A percentile compares a stretch with the other conserved stretches of the same genome.
These are phyloP conservation scores for Pichia californica DNA, from an alignment of 805 yeast genomes.

Conservation along the genomic window DNA sequence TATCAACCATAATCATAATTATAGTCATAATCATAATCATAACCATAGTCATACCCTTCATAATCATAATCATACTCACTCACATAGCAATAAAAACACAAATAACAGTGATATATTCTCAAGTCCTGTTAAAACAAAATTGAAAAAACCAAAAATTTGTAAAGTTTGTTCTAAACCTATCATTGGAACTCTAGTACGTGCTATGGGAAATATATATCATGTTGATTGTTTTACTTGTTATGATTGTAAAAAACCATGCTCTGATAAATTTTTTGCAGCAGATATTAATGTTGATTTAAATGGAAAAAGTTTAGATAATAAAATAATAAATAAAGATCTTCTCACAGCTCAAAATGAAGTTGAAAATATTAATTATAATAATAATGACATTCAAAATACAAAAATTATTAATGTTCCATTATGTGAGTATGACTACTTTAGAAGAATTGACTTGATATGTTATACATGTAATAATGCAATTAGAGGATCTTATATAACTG, in stretches of 20 bases:
- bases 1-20: background rate
- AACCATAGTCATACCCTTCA: background rate
- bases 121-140: constrained; percentile 4
- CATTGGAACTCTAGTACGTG: constrained; percentile 77
- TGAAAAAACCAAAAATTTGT: constrained; percentile 36
- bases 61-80: too few relatives aligned
- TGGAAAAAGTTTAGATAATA: background rate
- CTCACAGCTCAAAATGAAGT: constrained; percentile 7
- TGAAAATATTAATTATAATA: background rate
- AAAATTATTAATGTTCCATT: constrained; percentile 46
- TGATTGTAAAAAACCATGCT: constrained; percentile 77
- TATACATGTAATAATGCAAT: constrained; percentile 77
- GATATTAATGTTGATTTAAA: constrained; percentile 32
- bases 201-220: constrained; percentile 73
- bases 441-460: constrained; percentile 79
- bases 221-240: constrained; percentile 82
- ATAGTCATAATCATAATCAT: background rate
- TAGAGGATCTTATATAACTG: constrained; percentile 90
- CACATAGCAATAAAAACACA: too few relatives aligned
- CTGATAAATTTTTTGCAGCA: constrained; percentile 82
- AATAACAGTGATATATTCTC: background rate
- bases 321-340: background rate
- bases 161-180: constrained; percentile 47
- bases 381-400: background rate
- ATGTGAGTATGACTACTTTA: constrained; percentile 91